Evolutionary conservation across 306 rosid species (phyloP), one percentile per base, ranked within the genome.

Genomic region (Acacia acuminata): DNA sequence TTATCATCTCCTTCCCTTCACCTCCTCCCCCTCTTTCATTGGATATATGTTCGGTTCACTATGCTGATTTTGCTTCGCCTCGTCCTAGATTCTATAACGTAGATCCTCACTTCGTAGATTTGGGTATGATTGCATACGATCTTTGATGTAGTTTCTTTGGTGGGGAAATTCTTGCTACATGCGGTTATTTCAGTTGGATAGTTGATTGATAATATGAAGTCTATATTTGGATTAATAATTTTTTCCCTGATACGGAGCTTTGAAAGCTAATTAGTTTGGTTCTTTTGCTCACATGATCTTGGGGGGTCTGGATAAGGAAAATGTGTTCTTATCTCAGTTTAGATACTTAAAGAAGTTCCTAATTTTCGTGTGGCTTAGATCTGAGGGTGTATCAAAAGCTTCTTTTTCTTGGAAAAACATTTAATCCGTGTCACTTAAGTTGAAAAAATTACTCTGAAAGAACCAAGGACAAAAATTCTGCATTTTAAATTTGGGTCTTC

Each of bases 81-180:
- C 2, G 44, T 50, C 2, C 65, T 44, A 47, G 48, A n/a, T 66
- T 47, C 27, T 27, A 8, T 32, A 22, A 10, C 22, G 5, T 25
- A 25, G 40, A 70, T 11, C 25, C 55, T 7, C 56, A 73, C 38
- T 67, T 58, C 15, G 65, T 47, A 10, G 43, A 3, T 24, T 45
- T 60, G 48, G 73, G 44, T 71, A 75, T 81, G 80, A 67, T 20
- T 19, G 74, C 40, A 53, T 77, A 79, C 82, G 88, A 87, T 92
- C 89, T 84, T 76, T 48, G 44, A 63, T 61, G 73, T 43, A 30
- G 50, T 65, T 51, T n/a, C 16, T 40, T 30, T 30, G 3, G 56
- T 45, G 15, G 40, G 25, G 15, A 63, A 67, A 20, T 2, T 19
- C 56, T 24, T 30, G 2, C 42, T 73, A 75, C 60, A 16, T 60